These are phyloP conservation scores for Phytopythium kandeliae DNA, from an alignment of 352 stramenopile genomes.

Conservation along the genomic window DNA sequence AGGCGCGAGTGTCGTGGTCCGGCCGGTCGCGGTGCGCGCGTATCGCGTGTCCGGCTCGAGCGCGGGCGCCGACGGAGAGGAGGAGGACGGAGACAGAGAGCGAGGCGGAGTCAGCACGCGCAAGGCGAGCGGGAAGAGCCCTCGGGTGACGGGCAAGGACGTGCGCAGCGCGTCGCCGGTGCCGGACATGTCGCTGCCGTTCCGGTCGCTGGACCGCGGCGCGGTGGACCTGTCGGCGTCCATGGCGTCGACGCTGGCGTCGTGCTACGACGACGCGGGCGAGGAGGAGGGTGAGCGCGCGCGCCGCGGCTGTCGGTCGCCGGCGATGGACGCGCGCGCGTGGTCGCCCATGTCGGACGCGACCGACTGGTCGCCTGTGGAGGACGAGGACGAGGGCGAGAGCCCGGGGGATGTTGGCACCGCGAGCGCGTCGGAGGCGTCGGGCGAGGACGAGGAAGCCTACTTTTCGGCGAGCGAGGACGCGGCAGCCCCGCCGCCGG, in stretches of 20 bases:
- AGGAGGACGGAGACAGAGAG: conserved; percentile 3
- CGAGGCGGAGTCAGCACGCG: too few relatives aligned
- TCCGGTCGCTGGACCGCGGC: conserved; percentile 26
- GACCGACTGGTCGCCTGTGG: conserved; percentile 35
- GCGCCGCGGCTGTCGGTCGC: conserved; percentile 29
- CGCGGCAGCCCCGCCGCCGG: conserved; percentile 6
- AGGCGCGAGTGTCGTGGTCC: conserved; percentile 14
- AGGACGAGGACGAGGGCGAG: conserved; percentile 33
- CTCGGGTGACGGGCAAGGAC: conserved; percentile 13
- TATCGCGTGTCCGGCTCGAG: background rate
- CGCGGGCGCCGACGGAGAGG: background rate
- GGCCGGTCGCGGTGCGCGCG: conserved; percentile 3
- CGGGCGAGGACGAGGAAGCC: conserved; percentile 14
- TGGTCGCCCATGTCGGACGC: conserved; percentile 36
- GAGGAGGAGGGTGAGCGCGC: conserved; percentile 33
- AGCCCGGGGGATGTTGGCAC: background rate
- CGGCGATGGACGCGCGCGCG: conserved; percentile 35
- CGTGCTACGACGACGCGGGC: conserved; percentile 62
- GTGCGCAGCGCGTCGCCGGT: conserved; percentile 17
- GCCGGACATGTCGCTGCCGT: conserved; percentile 15
- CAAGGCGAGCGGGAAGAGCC: conserved; percentile 19
- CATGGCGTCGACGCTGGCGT: conserved; percentile 62
- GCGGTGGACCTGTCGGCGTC: conserved; percentile 54
- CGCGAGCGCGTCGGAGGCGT: conserved; percentile 14
- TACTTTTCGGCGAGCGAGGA: conserved; percentile 28